Evolutionary conservation across 495 filamentous ascomycete genomes (phyloP), one percentile per base, ranked within the genome.

Genomic region (Penicillium crystallinum): DNA sequence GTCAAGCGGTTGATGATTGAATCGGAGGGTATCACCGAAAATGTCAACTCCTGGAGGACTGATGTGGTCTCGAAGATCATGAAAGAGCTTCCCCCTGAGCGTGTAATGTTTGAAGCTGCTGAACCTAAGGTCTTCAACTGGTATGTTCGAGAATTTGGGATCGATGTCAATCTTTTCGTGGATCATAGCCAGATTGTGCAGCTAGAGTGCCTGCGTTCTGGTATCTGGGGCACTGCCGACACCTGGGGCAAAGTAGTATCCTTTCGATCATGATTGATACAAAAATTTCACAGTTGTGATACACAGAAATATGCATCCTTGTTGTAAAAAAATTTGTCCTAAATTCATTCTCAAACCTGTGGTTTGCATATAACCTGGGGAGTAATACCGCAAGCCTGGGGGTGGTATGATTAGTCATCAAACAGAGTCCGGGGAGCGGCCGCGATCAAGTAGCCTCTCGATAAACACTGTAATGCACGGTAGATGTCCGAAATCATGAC

Each of bases 161-260:
- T 81, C 27, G 79, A 82, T 53, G 78, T 82, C 23, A 81, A 83
- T 52, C 49, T 82, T 14, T 82, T 82, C 60, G 78, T 83, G 41
- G 78, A 82, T 64, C 80, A 83, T 52, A 77, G 75, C 43, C 79
- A 83, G 69, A 81, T 82, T 52, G 78, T 81, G 49, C 79, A 83
- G 67, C 49, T 83, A 43, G 71, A 65, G 25, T 77, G 77, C 45
- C 57, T 82, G 44, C 68, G 79, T 44, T 64, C 69, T 37, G 80
- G 79, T 0, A 82, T 83, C 34, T 82, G 78, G 80, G 80, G 79
- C 7, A 82, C 70, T 54, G 68, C 73, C 11, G 75, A 78, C 50
- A 82, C 77, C 0, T 82, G 76, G 68, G 78, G 78, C n/a, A 82
- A 80, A 67, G 62, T 81, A 49, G 77, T 77, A 40, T 77, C 73